These are phyloP conservation scores for Vanrija pseudolonga DNA, from an alignment of 1,284 basidiomycete genomes.

Conservation along the genomic window DNA sequence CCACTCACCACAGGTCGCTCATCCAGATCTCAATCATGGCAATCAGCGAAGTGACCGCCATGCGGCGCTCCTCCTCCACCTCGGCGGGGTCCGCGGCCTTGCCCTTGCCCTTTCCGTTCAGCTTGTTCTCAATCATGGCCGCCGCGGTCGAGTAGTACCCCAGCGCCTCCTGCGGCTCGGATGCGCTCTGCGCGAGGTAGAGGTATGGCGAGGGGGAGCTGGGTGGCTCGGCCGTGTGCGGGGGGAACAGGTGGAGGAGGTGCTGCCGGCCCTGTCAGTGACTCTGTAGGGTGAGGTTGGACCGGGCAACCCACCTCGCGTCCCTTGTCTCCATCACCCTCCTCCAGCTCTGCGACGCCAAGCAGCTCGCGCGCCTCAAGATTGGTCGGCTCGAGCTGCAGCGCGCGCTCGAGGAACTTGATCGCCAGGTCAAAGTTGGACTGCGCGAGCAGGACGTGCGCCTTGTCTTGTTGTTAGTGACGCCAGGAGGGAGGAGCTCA, in stretches of 20 bases:
- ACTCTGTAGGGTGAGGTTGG: conserved; percentile 7
- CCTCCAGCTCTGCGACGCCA: conserved; percentile 71
- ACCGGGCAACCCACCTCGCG: conserved; percentile 57
- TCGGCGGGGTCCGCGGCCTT: conserved; percentile 56
- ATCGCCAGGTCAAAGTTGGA: conserved; percentile 78
- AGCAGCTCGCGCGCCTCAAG: conserved; percentile 73
- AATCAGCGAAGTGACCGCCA: conserved; percentile 76
- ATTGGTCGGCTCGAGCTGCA: conserved; percentile 64
- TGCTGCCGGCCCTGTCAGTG: conserved; percentile 25
- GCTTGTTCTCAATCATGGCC: conserved; percentile 64
- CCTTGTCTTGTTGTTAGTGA: conserved; percentile 41
- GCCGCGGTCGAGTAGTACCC: conserved; percentile 76
- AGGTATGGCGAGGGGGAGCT: conserved; percentile 68
- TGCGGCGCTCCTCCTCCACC: conserved; percentile 61
- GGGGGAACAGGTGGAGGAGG: conserved; percentile 56
- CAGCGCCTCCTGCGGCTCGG: conserved; percentile 70
- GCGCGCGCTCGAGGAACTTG: conserved; percentile 65
- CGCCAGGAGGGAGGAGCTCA: conserved; percentile 5
- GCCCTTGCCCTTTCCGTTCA: conserved; percentile 43
- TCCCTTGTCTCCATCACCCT: conserved; percentile 69
- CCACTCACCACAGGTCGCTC: conserved; percentile 87
- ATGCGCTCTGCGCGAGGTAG: conserved; percentile 80
- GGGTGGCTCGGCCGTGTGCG: conserved; percentile 60
- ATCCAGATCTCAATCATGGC: conserved; percentile 96
- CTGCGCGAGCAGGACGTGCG: conserved; percentile 71